phyloP scores from a whole-genome alignment of 1,284 basidiomycete genomes.

The Ganoderma leucocontextum region DNA sequence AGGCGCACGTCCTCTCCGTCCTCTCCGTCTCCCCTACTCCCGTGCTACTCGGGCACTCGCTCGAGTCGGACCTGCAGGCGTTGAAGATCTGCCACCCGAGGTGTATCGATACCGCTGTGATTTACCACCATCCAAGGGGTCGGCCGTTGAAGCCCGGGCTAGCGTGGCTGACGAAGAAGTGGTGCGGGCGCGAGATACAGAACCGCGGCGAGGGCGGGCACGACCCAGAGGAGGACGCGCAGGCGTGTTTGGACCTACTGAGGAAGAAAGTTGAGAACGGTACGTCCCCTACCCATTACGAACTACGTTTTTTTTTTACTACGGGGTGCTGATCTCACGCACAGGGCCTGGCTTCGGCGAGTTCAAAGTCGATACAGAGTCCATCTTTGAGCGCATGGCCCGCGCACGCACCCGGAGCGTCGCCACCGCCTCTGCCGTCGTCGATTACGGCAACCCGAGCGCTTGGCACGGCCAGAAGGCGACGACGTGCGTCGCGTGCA shows the following conservation, averaged over 20 bases:
- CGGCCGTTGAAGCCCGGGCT: slow-evolving; percentile 91
- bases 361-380: slow-evolving; percentile 84
- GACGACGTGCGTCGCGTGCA: slow-evolving; percentile 75
- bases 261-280: slow-evolving; percentile 83
- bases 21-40: slow-evolving; percentile 69
- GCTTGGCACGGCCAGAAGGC: slow-evolving; percentile 87
- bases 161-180: slow-evolving; percentile 92
- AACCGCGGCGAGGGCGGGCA: slow-evolving; percentile 81
- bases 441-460: slow-evolving; percentile 85
- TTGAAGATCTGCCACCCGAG: slow-evolving; percentile 84
- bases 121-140: slow-evolving; percentile 90
- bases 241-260: slow-evolving; percentile 85
- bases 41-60: slow-evolving; percentile 92
- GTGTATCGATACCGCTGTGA: slow-evolving; percentile 89
- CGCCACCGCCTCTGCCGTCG: slow-evolving; percentile 69
- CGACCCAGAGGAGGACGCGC: slow-evolving; percentile 91
- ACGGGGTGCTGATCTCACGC: not conserved
- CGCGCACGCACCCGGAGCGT: slow-evolving; percentile 51
- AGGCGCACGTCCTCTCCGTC: slow-evolving; percentile 66
- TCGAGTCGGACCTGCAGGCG: slow-evolving; percentile 89
- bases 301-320: too few relatives aligned
- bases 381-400: slow-evolving; percentile 84
- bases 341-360: slow-evolving; percentile 83
- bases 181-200: slow-evolving; percentile 90
- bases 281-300: too few relatives aligned